phyloP scores from a whole-genome alignment of 768 basidiomycete genomes.

The Mycena sanguinolenta region DNA sequence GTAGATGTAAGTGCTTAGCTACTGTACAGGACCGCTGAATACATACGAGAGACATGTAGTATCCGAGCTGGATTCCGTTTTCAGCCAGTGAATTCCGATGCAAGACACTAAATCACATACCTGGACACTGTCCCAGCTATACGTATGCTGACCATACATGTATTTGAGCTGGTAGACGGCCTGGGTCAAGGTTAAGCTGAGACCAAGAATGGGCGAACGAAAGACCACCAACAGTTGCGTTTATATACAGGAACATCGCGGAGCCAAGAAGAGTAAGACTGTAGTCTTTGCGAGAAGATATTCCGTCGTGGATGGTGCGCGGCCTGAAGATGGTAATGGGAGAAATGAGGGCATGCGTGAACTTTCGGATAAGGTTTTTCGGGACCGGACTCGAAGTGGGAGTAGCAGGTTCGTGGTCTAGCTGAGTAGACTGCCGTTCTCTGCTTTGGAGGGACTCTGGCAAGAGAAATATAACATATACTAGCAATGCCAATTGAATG shows the following conservation, averaged over 20 bases:
- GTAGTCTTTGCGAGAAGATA: constrained; percentile 69
- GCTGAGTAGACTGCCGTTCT: constrained; percentile 40
- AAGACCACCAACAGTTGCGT: constrained; percentile 68
- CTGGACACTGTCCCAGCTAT: constrained; percentile 75
- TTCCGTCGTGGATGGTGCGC: constrained; percentile 54
- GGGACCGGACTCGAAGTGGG: constrained; percentile 28
- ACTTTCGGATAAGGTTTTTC: constrained; percentile 37
- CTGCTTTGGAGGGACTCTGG: constrained; percentile 65
- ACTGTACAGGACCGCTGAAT: not conserved
- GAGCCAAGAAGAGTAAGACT: constrained; percentile 79
- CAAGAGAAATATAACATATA: constrained; percentile 60
- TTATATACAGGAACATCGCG: constrained; percentile 72
- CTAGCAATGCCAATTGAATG: constrained; percentile 51
- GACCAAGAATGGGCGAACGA: constrained; percentile 13
- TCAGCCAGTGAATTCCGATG: constrained; percentile 2
- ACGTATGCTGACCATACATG: constrained; percentile 81
- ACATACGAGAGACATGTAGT: constrained; percentile 73
- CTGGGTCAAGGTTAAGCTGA: constrained; percentile 47
- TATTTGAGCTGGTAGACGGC: constrained; percentile 86
- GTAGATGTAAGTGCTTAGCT: not conserved
- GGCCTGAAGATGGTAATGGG: constrained; percentile 83
- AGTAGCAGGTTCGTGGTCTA: constrained; percentile 50
- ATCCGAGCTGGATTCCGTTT: constrained; percentile 64
- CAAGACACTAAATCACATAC: constrained; percentile 42
- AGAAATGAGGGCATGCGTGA: constrained; percentile 63